Conservation (phyloP, 352 stramenopile species). For the Thalassiosira allenii region DNA sequence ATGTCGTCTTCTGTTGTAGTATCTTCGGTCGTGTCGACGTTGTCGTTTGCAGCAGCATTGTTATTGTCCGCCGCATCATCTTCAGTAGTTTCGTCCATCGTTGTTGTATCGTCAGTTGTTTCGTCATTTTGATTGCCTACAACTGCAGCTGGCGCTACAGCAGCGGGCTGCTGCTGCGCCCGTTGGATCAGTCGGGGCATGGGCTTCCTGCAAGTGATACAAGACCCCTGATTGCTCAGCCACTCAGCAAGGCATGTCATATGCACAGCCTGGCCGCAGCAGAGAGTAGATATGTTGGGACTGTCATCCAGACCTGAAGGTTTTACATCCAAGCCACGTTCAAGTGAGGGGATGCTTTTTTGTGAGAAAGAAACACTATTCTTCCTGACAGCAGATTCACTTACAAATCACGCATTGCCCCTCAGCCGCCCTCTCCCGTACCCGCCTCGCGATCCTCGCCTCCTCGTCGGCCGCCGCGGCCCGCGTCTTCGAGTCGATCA, state of each 20-base stretch:
- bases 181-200: slow-evolving; percentile 31
- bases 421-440: slow-evolving; percentile 47
- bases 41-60: slow-evolving; percentile 14
- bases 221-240: slow-evolving; percentile 51
- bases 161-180: neutral
- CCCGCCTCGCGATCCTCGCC: slow-evolving; percentile 40
- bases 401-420: slow-evolving; percentile 66
- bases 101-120: neutral
- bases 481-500: slow-evolving; percentile 50
- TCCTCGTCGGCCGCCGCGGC: slow-evolving; percentile 39
- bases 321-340: too few species aligned
- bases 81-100: slow-evolving; percentile 27
- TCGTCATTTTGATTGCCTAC: slow-evolving; percentile 3
- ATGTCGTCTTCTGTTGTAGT: slow-evolving; percentile 16
- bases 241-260: slow-evolving; percentile 68
- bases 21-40: slow-evolving; percentile 19
- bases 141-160: neutral
- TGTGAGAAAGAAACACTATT: too few species aligned
- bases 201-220: slow-evolving; percentile 42
- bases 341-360: too few species aligned
- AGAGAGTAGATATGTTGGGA: slow-evolving; percentile 71
- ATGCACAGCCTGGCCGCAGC: slow-evolving; percentile 68
- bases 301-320: slow-evolving; percentile 61
- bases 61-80: slow-evolving; percentile 13
- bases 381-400: too few species aligned